Conservation (phyloP, 2,329 filamentous ascomycete species). For the Diaporthe batatas region DNA sequence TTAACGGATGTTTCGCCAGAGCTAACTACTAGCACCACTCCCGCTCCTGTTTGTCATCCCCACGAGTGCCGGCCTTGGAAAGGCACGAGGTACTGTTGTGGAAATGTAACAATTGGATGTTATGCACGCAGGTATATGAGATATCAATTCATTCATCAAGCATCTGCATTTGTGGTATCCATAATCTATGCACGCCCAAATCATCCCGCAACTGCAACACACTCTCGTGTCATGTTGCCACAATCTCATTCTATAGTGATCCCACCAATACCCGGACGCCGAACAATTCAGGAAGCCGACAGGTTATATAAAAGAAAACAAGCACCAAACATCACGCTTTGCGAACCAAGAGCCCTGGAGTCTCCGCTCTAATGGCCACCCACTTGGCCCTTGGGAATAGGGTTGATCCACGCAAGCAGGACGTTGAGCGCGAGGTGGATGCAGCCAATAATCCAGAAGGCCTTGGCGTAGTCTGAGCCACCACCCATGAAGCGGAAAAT, state of each 20-base stretch:
- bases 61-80: background rate
- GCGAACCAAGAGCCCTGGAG: background rate
- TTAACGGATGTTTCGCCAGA: background rate
- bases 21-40: background rate
- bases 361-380: conserved; percentile 54
- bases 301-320: background rate
- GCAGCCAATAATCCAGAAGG: conserved; percentile 86
- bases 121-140: background rate
- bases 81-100: too few species aligned
- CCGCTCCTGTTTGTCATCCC: background rate
- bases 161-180: conserved; percentile 10
- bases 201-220: background rate
- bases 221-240: background rate
- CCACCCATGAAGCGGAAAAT: conserved; percentile 80
- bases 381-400: conserved; percentile 67
- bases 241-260: background rate
- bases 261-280: conserved; percentile 4
- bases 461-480: conserved; percentile 75
- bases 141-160: background rate
- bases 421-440: conserved; percentile 80
- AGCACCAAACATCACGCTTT: background rate
- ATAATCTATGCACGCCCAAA: conserved; percentile 8
- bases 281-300: background rate
- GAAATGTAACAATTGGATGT: too few species aligned
- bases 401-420: conserved; percentile 67